These are phyloP conservation scores for Selaginella moellendorffii DNA, from an alignment of 75 land plant genomes.

Conservation along the genomic window DNA sequence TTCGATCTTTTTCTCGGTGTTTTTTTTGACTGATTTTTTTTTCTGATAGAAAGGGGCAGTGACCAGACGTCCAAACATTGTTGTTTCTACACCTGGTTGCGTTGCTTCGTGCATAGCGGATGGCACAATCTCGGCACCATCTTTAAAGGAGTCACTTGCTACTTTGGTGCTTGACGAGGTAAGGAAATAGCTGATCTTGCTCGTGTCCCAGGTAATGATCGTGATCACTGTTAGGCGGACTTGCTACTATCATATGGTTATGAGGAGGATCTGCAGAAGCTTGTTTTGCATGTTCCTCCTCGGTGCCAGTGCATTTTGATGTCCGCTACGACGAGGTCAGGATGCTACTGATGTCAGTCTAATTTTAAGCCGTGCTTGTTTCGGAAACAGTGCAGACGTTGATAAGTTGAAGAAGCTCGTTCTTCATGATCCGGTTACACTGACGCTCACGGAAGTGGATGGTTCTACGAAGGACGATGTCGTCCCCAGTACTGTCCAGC, in stretches of 20 bases:
- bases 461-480: conserved; percentile 45
- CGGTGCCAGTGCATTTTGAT: conserved; percentile 87
- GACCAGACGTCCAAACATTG: conserved; percentile 57
- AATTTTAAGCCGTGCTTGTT: background rate
- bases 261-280: conserved; percentile 72
- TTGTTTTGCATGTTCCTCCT: conserved; percentile 56
- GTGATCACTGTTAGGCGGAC: conserved; percentile 21
- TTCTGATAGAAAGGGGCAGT: conserved; percentile 40
- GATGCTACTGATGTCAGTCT: background rate
- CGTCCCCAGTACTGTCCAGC: conserved; percentile 76
- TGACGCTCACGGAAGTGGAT: conserved; percentile 69
- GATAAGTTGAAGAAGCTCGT: conserved; percentile 86
- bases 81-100: conserved; percentile 83
- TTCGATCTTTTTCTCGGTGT: background rate
- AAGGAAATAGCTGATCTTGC: too few relatives aligned
- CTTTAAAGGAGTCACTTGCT: conserved; percentile 43
- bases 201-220: too few relatives aligned
- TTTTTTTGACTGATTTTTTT: background rate
- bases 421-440: conserved; percentile 66
- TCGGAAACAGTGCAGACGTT: conserved; percentile 52
- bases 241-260: conserved; percentile 83
- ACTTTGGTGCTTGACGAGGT: conserved; percentile 88
- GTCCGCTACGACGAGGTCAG: conserved; percentile 85
- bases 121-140: conserved; percentile 27
- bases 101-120: conserved; percentile 48